Evolutionary conservation across 2,329 filamentous ascomycete species (phyloP).

Genomic region (Fusarium equiseti): DNA sequence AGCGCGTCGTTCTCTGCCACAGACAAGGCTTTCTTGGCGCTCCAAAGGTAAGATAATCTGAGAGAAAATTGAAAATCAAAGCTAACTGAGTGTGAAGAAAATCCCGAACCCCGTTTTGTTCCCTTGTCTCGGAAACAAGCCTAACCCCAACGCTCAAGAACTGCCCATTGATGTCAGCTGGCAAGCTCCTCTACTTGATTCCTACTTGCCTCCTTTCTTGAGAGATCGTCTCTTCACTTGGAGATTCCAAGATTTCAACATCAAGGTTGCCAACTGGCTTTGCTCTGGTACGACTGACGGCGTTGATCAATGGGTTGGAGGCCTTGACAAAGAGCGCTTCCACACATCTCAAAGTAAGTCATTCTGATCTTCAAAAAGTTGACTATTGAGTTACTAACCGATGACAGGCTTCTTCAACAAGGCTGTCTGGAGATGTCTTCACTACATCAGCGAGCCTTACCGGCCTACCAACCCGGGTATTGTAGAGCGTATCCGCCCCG

Average conservation of each 20-base stretch:
- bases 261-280: neutral
- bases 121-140: neutral
- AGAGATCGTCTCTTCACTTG: neutral
- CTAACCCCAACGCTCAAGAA: neutral
- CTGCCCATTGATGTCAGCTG: neutral
- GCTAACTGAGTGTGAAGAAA: neutral
- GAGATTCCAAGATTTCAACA: neutral
- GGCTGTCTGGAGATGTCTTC: neutral
- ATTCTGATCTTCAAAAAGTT: fast-evolving
- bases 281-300: constrained; percentile 5
- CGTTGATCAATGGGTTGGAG: neutral
- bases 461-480: neutral
- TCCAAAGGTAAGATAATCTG: neutral
- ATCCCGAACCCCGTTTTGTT: neutral
- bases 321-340: constrained; percentile 16
- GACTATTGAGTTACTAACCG: neutral
- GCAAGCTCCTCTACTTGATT: neutral
- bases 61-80: fast-evolving
- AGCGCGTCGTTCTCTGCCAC: constrained; percentile 46
- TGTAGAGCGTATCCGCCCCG: neutral
- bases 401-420: neutral
- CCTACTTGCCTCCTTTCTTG: neutral
- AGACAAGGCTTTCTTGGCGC: neutral
- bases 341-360: neutral
- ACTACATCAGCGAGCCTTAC: neutral